These are phyloP conservation scores for Gryganskiella cystojenkinii DNA, from an alignment of 192 early-diverging fungal species.

Conservation along the genomic window DNA sequence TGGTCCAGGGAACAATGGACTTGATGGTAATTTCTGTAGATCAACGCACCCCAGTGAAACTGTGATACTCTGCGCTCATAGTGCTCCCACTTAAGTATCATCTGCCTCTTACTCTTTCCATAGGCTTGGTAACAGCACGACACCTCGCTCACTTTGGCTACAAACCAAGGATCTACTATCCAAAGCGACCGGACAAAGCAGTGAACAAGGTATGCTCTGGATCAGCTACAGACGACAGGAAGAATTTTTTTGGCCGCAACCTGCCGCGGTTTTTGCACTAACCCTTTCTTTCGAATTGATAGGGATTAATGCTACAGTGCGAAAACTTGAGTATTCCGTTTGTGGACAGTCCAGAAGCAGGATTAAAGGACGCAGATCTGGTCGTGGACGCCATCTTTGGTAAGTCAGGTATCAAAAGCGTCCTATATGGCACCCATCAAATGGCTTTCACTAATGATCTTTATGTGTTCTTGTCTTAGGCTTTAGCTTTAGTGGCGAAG, in stretches of 20 bases:
- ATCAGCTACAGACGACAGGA: too few species aligned
- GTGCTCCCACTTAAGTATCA: too few species aligned
- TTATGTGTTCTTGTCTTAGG: constrained; percentile 49
- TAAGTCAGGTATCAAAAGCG: constrained; percentile 9
- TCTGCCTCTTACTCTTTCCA: neutral
- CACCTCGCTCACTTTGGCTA: constrained; percentile 94
- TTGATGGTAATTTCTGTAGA: constrained; percentile 79
- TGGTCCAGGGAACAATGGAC: constrained; percentile 97
- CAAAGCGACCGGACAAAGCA: constrained; percentile 78
- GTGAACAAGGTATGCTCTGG: constrained; percentile 54
- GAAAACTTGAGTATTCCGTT: constrained; percentile 72
- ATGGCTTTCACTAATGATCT: neutral
- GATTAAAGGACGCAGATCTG: constrained; percentile 64
- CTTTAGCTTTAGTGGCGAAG: constrained; percentile 86
- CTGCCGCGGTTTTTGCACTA: too few species aligned
- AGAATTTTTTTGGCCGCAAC: too few species aligned
- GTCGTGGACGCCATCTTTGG: constrained; percentile 93
- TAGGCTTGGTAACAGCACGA: constrained; percentile 90
- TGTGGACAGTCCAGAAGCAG: constrained; percentile 49
- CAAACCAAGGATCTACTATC: constrained; percentile 81
- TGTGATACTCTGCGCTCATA: neutral
- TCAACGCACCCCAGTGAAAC: neutral
- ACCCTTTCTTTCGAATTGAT: too few species aligned
- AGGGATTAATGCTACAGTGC: constrained; percentile 80
- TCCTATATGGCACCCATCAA: neutral